A percentile compares a stretch with the other conserved stretches of the same genome.
Conservation (phyloP, 805 yeast species). For the Ogataea henricii region DNA sequence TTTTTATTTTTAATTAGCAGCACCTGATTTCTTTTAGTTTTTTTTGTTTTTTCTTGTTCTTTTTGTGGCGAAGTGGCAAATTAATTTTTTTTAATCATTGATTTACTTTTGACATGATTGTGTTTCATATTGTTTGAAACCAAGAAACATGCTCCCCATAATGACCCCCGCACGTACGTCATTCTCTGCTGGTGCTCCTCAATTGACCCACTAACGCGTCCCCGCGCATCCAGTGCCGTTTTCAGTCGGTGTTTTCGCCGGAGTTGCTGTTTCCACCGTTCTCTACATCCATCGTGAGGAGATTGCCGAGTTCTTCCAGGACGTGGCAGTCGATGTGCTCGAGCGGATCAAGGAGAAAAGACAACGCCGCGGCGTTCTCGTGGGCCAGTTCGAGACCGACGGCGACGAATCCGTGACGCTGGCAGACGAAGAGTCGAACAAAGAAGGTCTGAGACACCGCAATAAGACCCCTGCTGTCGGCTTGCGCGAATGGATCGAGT, state of each 20-base stretch:
- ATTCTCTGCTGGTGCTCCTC: too few species aligned
- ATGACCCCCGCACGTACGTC: conserved; percentile 10
- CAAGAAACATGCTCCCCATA: too few species aligned
- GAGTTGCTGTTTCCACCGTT: conserved; percentile 29
- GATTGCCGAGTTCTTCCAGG: conserved; percentile 30
- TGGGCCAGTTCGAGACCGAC: not conserved
- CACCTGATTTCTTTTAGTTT: too few species aligned
- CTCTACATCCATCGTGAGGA: conserved; percentile 28
- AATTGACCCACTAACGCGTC: too few species aligned
- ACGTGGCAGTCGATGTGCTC: conserved; percentile 20
- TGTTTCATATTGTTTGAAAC: too few species aligned
- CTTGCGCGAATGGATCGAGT: conserved; percentile 9
- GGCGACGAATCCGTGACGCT: conserved; percentile 1
- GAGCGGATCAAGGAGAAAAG: conserved; percentile 15
- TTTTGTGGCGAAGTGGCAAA: conserved; percentile 7
- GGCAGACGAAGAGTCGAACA: not conserved
- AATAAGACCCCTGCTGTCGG: conserved; percentile 4
- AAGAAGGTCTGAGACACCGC: not conserved
- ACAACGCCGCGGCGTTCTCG: conserved; percentile 9
- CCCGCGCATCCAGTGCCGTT: conserved; percentile 21
- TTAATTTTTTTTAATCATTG: not conserved
- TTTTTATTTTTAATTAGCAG: too few species aligned
- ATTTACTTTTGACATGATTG: not conserved
- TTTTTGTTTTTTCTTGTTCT: not conserved
- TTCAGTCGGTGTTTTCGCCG: conserved; percentile 27